These are phyloP conservation scores for Phalaenopsis hybrid DNA, from an alignment of 116 monocot species.

Conservation along the genomic window DNA sequence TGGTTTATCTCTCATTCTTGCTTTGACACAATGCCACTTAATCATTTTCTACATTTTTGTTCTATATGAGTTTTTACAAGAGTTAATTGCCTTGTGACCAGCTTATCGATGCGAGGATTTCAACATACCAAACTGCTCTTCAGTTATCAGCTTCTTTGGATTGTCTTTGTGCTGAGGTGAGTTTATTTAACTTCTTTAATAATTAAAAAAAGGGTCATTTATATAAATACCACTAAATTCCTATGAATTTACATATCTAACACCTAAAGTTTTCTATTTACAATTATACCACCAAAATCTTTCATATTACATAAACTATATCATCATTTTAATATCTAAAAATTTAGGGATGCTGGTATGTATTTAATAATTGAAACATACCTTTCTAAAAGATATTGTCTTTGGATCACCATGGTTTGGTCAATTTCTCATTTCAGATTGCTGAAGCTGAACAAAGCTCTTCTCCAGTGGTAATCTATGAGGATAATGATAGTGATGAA, in stretches of 20 bases:
- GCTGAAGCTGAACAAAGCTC: slow-evolving; percentile 27
- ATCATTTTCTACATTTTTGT: not conserved
- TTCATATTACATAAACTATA: no score
- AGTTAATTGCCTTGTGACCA: slow-evolving; percentile 10
- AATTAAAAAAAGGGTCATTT: not conserved
- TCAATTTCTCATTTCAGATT: slow-evolving; percentile 21
- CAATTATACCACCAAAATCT: no score
- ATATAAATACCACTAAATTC: no score
- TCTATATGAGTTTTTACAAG: no score
- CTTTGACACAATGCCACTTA: no score
- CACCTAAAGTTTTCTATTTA: no score
- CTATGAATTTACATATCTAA: no score
- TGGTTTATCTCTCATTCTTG: no score
- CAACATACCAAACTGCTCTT: slow-evolving; percentile 55
- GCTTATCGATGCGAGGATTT: slow-evolving; percentile 75
- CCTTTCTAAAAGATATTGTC: not conserved
- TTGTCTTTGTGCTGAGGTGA: slow-evolving; percentile 47
- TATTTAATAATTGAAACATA: no score
- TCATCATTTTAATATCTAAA: no score
- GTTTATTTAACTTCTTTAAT: slow-evolving; percentile 6
- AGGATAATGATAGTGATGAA: slow-evolving; percentile 63
- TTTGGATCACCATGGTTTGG: not conserved
- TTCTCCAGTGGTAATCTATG: slow-evolving; percentile 41
- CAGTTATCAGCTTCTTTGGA: slow-evolving; percentile 65
- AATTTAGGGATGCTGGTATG: no score